Base-by-base conservation (phyloP, 768 basidiomycete genomes). In the Kwoniella bestiolae region DNA sequence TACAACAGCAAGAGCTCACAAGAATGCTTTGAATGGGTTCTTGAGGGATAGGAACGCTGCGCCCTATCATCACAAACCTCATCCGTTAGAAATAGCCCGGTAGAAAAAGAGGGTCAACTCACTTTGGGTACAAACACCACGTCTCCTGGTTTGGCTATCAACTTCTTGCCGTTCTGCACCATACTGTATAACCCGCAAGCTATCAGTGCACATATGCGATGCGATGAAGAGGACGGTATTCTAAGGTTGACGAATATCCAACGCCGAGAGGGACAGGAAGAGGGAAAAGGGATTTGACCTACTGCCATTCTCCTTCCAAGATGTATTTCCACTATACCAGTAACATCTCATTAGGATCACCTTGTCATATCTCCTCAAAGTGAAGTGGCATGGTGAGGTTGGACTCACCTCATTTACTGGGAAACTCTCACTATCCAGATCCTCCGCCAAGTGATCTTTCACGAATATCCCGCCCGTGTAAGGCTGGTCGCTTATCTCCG, bases 231-330 rank as follows among this genome's bases (percentile, higher is more conserved):
- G n/a, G n/a, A n/a, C n/a, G n/a, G n/a, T n/a, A 50, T 7, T n/a
- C 11, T 26, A 7, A n/a, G 8, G 9, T 23, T 7, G 16, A 50
- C 47, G 25, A 50, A 18, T 23, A 11, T 23, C 18, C 7, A 18
- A 26, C 9, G 8, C 8, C 16, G 47, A 50, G 28, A 6, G 28
- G 9, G 18, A 23, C 16, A 26, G 51, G 51, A 7, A 34, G 7
- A 26, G 16, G 26, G n/a, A 41, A 12, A 6, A 38, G 2, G 34
- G 34, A 16, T 14, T 35, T 7, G 21, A 57, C 56, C 28, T 28
- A 57, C 56, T 57, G 56, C 56, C 56, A 57, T 57, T 57, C 56
- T 16, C 56, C 56, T 57, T 57, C 56, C 12, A 57, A 46, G 35
- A 57, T 57, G 14, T 57, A 57, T 46, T 57, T 57, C 56, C 56